phyloP scores from a whole-genome alignment of 495 filamentous ascomycete species.

The Aspergillus olivimuriae region DNA sequence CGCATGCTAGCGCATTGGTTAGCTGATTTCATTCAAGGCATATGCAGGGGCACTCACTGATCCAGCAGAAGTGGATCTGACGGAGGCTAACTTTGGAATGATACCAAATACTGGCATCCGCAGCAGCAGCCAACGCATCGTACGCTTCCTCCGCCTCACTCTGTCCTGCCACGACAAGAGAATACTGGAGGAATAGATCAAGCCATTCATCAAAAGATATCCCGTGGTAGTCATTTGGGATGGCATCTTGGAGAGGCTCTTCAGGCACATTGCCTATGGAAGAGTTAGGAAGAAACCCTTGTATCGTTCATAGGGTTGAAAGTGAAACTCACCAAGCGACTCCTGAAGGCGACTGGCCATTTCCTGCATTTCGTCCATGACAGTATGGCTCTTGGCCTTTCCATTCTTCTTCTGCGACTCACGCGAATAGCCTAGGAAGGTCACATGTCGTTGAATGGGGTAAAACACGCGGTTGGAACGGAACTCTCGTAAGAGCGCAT shows the following conservation, averaged over 20 bases:
- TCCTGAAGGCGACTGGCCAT: constrained; percentile 60
- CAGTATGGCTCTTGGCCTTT: constrained; percentile 15
- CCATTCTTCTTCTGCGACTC: constrained; percentile 41
- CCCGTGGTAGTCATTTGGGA: constrained; percentile 64
- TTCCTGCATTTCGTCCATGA: constrained; percentile 57
- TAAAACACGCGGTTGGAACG: constrained; percentile 71
- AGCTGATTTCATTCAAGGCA: too few species aligned
- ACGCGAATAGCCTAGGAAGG: constrained; percentile 58
- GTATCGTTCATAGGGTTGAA: neutral
- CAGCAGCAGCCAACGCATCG: constrained; percentile 63
- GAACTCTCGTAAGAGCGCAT: constrained; percentile 73
- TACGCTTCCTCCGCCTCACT: constrained; percentile 62
- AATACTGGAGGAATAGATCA: constrained; percentile 84
- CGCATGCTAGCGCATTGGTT: constrained; percentile 56
- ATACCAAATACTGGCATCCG: constrained; percentile 73
- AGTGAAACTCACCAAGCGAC: constrained; percentile 36
- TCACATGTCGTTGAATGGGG: constrained; percentile 61
- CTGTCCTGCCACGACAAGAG: constrained; percentile 60
- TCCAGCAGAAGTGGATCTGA: constrained; percentile 73
- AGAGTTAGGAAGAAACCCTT: constrained; percentile 6
- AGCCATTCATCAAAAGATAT: constrained; percentile 80
- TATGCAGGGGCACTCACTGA: constrained; percentile 49
- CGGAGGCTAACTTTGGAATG: constrained; percentile 59
- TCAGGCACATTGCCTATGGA: constrained; percentile 17
- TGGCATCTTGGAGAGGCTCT: constrained; percentile 24